Base-by-base conservation (phyloP, 2,329 filamentous ascomycete genomes). In the Pseudocercospora pini-densiflorae region DNA sequence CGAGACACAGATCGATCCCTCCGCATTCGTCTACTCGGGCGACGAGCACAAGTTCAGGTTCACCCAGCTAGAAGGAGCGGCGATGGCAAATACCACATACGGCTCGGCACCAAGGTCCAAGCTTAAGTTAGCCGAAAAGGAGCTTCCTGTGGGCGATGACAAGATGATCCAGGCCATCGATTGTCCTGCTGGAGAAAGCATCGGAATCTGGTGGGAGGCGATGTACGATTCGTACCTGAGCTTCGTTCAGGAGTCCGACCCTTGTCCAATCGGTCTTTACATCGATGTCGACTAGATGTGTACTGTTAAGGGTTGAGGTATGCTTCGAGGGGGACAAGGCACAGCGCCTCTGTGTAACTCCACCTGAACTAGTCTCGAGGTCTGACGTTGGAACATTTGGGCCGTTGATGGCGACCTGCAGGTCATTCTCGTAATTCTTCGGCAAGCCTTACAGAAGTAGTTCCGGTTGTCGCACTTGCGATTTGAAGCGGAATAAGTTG, bases 1-100 rank as follows among this genome's bases (percentile, higher is more conserved):
- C 59, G 77, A 86, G 68, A 72, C 81, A 16, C 77, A 88, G 36
- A 84, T 90, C n/a, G 78, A 87, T 77, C 89, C 87, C 1, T 88
- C 88, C 0, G 81, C 82, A 10, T 90, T 81, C 77, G 84, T 79
- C 21, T 86, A 85, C 73, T 36, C 57, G n/a, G 64, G 47, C 36
- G 58, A 66, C 19, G 70, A 69, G 36, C 36, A 40, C 31, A 53
- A 33, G 9, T 64, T 75, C 54, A 51, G 68, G 21, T 68, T 75
- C 59, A 59, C 65, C n/a, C 76, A 79, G 71, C 82, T 91, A 31
- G 75, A 77, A 58, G 73, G 72, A 1, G 74, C 81, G 45, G 88
- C 85, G 6, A 83, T 67, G 45, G 64, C 78, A 63, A 72, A 73
- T 51, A 90, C 88, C 1, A 86, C 84, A 1, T 90, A 79, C 74